phyloP scores from a whole-genome alignment of 768 basidiomycete genomes.

The Hortiboletus flavorubellus region DNA sequence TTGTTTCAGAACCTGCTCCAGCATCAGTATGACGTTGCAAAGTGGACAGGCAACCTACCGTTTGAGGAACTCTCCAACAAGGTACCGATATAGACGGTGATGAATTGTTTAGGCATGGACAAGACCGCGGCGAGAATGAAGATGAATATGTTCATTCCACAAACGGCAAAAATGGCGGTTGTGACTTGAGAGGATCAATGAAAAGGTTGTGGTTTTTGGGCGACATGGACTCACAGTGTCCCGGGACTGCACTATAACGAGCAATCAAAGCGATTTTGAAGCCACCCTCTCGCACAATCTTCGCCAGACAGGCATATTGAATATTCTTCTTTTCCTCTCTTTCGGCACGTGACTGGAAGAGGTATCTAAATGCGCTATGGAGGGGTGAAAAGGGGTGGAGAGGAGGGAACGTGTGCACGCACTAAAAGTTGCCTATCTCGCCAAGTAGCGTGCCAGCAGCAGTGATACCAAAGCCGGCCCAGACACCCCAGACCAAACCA shows the following conservation, averaged over 20 bases:
- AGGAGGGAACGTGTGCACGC: slow-evolving; percentile 28
- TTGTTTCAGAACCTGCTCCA: slow-evolving; percentile 21
- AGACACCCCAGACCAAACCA: slow-evolving; percentile 87
- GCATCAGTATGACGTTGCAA: slow-evolving; percentile 1
- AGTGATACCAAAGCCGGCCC: slow-evolving; percentile 85
- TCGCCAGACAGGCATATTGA: slow-evolving; percentile 57
- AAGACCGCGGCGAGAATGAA: slow-evolving; percentile 79
- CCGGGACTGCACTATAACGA: slow-evolving; percentile 80
- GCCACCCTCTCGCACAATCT: slow-evolving; percentile 81
- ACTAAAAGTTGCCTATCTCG: slow-evolving; percentile 88
- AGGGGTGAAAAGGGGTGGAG: slow-evolving; percentile 9
- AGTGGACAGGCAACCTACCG: slow-evolving; percentile 13
- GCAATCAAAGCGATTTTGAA: slow-evolving; percentile 80
- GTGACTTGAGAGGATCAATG: slow-evolving; percentile 51
- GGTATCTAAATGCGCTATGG: slow-evolving; percentile 76
- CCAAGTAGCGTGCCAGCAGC: slow-evolving; percentile 80
- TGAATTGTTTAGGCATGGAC: slow-evolving; percentile 87
- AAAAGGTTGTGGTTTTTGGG: not conserved
- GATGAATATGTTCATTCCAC: slow-evolving; percentile 78
- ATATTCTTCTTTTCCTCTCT: slow-evolving; percentile 62
- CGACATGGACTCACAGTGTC: slow-evolving; percentile 58
- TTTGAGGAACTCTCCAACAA: slow-evolving; percentile 52
- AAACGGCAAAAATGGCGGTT: slow-evolving; percentile 83
- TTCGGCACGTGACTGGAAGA: slow-evolving; percentile 70
- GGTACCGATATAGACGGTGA: slow-evolving; percentile 89